Evolutionary conservation across 2,329 filamentous ascomycete genomes (phyloP).

Genomic region (Hirsutella rhossiliensis): DNA sequence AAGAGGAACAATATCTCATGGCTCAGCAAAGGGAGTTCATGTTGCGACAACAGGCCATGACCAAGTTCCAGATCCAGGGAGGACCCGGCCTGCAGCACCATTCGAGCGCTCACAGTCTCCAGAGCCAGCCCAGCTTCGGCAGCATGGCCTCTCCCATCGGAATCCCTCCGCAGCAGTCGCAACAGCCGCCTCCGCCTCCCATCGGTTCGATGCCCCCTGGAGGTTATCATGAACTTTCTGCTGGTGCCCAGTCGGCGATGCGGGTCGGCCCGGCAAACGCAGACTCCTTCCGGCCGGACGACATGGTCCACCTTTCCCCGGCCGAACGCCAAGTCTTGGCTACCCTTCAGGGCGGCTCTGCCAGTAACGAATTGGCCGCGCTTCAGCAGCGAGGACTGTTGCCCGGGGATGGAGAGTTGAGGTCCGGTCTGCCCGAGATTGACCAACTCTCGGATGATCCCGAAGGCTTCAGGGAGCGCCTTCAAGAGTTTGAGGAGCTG

Average conservation of each 20-base stretch:
- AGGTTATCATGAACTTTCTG: slow-evolving; percentile 58
- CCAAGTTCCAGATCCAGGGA: slow-evolving; percentile 53
- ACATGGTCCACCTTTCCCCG: slow-evolving; percentile 52
- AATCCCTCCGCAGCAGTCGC: slow-evolving; percentile 29
- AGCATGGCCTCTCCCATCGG: slow-evolving; percentile 83
- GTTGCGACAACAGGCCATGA: slow-evolving; percentile 70
- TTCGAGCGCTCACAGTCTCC: slow-evolving; percentile 86
- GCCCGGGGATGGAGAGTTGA: slow-evolving; percentile 22
- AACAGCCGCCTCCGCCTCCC: slow-evolving; percentile 3
- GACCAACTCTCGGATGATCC: slow-evolving; percentile 40
- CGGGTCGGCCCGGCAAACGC: slow-evolving; percentile 19
- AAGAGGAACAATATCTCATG: slow-evolving; percentile 96
- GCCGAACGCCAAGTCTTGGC: slow-evolving; percentile 42
- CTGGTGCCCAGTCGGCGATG: slow-evolving; percentile 13
- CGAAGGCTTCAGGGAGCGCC: slow-evolving; percentile 54
- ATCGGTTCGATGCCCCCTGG: slow-evolving; percentile 44
- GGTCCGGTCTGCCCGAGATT: slow-evolving; percentile 35
- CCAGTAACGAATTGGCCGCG: background rate
- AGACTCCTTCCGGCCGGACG: slow-evolving; percentile 57
- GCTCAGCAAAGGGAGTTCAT: slow-evolving; percentile 91
- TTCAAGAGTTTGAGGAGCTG: slow-evolving; percentile 74
- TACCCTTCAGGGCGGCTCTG: slow-evolving; percentile 14
- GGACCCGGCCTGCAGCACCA: slow-evolving; percentile 64
- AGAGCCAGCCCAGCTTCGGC: slow-evolving; percentile 93
- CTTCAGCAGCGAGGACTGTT: slow-evolving; percentile 19